Percentiles rank a stretch among this genome's conserved stretches.
phyloP scores from a whole-genome alignment of 345 rosid genomes.

The Excoecaria agallocha region DNA sequence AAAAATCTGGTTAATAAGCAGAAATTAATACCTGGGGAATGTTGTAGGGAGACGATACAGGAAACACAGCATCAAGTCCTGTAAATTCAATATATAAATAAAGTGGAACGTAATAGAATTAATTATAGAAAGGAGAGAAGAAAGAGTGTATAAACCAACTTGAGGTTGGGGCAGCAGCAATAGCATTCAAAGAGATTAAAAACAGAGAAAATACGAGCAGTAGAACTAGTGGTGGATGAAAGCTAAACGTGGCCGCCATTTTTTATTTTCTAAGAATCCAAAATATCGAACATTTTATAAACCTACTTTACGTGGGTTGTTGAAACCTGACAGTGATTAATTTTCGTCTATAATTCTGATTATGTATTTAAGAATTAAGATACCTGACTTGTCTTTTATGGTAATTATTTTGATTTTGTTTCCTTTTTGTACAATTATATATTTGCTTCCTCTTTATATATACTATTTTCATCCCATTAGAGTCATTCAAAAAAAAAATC shows the following conservation, averaged over 20 bases:
- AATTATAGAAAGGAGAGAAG: neutral
- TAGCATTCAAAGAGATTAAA: constrained; percentile 6
- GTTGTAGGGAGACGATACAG: neutral
- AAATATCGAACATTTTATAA: neutral
- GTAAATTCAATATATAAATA: neutral
- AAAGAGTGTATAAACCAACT: neutral
- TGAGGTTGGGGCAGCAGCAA: constrained; percentile 8
- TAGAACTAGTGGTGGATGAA: neutral
- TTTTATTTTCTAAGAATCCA: neutral
- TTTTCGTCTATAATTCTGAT: too few species aligned
- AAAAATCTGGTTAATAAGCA: too few species aligned
- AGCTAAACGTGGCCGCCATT: constrained; percentile 3
- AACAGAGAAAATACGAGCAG: neutral
- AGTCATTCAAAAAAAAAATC: too few species aligned
- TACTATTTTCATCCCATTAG: too few species aligned
- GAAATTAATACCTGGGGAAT: neutral
- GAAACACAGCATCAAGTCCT: neutral
- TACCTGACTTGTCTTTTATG: too few species aligned
- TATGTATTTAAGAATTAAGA: too few species aligned
- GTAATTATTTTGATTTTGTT: too few species aligned
- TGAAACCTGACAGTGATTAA: neutral
- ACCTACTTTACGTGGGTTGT: neutral
- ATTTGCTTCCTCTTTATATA: too few species aligned
- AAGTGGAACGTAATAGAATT: neutral
- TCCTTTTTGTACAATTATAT: too few species aligned